Conservation (phyloP, 306 rosid genomes). For the Canavalia gladiata region DNA sequence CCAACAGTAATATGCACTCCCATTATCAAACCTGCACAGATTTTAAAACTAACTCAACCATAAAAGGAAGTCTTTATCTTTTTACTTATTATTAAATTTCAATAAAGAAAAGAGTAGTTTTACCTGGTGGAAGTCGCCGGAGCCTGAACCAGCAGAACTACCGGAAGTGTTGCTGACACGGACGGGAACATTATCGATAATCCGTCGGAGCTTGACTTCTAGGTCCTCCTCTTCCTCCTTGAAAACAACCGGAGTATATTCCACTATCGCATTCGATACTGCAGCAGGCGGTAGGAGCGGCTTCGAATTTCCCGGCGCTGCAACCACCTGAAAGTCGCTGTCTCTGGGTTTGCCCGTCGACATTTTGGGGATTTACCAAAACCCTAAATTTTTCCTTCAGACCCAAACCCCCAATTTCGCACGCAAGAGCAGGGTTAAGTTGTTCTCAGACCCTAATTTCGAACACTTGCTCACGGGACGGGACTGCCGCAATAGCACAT, state of each 20-base stretch:
- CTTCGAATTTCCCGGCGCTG: slow-evolving; percentile 57
- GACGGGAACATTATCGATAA: slow-evolving; percentile 90
- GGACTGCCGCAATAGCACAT: not conserved
- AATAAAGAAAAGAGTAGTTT: not conserved
- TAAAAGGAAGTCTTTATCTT: not conserved
- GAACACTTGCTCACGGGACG: not conserved
- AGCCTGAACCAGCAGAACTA: slow-evolving; percentile 95
- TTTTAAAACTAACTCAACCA: not conserved
- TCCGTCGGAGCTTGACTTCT: slow-evolving; percentile 93
- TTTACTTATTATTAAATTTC: not conserved
- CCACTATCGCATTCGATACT: slow-evolving; percentile 77
- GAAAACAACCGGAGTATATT: slow-evolving; percentile 69
- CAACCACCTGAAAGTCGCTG: slow-evolving; percentile 64
- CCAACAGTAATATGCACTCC: not conserved
- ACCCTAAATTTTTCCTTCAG: slow-evolving; percentile 55
- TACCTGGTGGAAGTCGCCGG: slow-evolving; percentile 99
- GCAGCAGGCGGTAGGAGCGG: slow-evolving; percentile 60
- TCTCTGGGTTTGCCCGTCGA: slow-evolving; percentile 69
- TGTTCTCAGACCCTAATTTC: not conserved
- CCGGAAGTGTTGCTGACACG: slow-evolving; percentile 98
- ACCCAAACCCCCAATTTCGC: not conserved
- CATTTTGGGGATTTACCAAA: slow-evolving; percentile 55
- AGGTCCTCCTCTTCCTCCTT: slow-evolving; percentile 95
- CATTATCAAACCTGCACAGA: slow-evolving; percentile 3
- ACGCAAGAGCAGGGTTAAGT: not conserved